These are phyloP conservation scores for Aristolochia contorta DNA, from an alignment of 164 flowering plant species.

Conservation along the genomic window DNA sequence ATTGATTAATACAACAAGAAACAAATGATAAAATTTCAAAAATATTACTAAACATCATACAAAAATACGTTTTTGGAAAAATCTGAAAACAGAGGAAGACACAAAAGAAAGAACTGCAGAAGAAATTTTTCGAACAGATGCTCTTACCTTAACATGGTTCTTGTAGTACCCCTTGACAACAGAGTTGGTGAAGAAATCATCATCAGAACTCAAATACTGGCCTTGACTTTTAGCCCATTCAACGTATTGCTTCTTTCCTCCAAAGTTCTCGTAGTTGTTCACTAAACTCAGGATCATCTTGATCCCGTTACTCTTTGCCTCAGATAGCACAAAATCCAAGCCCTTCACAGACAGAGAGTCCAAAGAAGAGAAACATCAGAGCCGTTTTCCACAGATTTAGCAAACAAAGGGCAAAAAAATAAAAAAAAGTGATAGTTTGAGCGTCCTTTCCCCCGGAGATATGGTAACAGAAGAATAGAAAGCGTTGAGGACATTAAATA, in stretches of 20 bases:
- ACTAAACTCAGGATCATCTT: conserved; percentile 60
- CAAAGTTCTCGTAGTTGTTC: conserved; percentile 54
- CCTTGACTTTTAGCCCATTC: conserved; percentile 72
- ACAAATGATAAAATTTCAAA: no score
- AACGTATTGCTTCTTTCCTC: conserved; percentile 74
- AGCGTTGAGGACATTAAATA: not conserved
- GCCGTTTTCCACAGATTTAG: no score
- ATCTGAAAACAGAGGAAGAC: not conserved
- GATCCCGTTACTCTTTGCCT: conserved; percentile 60
- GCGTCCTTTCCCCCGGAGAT: not conserved
- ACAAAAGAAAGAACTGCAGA: not conserved
- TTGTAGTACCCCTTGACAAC: conserved; percentile 56
- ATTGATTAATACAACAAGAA: no score
- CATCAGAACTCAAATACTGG: conserved; percentile 42
- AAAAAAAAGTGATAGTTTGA: no score
- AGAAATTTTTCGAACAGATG: not conserved
- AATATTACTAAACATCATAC: no score
- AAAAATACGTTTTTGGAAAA: no score
- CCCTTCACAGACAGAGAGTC: conserved; percentile 18
- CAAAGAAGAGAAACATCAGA: not conserved
- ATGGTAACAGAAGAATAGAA: not conserved
- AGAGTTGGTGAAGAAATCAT: conserved; percentile 66
- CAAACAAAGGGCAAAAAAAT: no score
- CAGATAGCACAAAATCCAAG: conserved; percentile 58
- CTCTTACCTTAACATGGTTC: conserved; percentile 55